These are phyloP conservation scores for Fusarium sp. DNA, from an alignment of 2,329 filamentous ascomycete genomes.

Conservation along the genomic window DNA sequence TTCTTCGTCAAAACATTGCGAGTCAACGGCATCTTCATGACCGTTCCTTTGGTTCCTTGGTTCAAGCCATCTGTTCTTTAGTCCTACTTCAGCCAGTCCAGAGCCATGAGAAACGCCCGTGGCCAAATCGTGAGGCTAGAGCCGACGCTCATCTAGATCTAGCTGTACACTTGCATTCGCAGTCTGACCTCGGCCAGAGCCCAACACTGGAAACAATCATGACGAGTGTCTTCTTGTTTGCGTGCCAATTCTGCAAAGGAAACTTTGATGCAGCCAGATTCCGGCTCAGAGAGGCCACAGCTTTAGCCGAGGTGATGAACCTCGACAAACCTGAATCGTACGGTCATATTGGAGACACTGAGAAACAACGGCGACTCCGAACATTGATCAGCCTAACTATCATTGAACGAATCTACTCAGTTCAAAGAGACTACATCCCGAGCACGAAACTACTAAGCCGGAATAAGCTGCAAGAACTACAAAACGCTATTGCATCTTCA, in stretches of 20 bases:
- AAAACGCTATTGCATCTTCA: not conserved
- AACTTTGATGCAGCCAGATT: constrained; percentile 1
- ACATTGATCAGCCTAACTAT: not conserved
- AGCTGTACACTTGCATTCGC: not conserved
- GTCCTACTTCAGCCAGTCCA: not conserved
- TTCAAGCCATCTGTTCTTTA: not conserved
- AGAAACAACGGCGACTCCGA: not conserved
- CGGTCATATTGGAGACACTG: not conserved
- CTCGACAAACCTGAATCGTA: not conserved
- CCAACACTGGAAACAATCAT: not conserved
- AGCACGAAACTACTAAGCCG: not conserved
- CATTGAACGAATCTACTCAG: not conserved
- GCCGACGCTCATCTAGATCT: not conserved
- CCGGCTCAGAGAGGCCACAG: not conserved
- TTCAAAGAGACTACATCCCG: not conserved
- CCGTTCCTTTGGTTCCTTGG: not conserved
- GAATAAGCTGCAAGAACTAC: not conserved
- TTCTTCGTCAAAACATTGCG: not conserved
- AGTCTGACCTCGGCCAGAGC: not conserved
- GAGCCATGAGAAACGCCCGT: not conserved
- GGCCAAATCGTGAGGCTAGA: not conserved
- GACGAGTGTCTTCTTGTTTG: not conserved
- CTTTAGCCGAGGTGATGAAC: not conserved
- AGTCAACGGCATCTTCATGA: not conserved
- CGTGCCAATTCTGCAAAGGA: not conserved